These are phyloP conservation scores for Pichia sp. DNA, from an alignment of 1,139 yeast genomes.

Conservation along the genomic window DNA sequence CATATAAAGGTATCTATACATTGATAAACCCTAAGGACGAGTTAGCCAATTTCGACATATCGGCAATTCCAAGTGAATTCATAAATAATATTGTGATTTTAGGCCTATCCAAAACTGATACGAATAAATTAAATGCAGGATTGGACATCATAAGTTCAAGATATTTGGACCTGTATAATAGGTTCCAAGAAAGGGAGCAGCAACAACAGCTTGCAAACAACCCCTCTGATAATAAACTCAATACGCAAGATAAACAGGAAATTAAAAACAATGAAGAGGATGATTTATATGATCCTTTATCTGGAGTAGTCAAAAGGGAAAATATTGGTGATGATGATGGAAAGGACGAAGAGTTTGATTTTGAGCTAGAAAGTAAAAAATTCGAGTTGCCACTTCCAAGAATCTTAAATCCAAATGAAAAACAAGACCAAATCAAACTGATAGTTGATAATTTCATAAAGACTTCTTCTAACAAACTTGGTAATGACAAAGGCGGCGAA, in stretches of 20 bases:
- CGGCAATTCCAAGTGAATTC: slow-evolving; percentile 60
- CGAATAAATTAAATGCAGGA: slow-evolving; percentile 57
- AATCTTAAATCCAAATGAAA: slow-evolving; percentile 43
- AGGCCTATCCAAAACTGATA: slow-evolving; percentile 54
- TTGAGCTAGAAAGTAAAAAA: slow-evolving; percentile 39
- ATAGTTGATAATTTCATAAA: slow-evolving; percentile 54
- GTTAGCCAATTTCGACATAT: slow-evolving; percentile 59
- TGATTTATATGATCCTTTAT: slow-evolving; percentile 24
- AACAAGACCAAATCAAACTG: slow-evolving; percentile 48
- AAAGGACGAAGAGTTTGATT: slow-evolving; percentile 32
- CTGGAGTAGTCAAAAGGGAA: slow-evolving; percentile 13
- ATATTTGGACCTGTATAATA: slow-evolving; percentile 18
- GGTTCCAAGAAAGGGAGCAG: slow-evolving; percentile 5
- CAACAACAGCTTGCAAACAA: not conserved
- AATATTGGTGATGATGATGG: slow-evolving; percentile 14
- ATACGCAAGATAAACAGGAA: not conserved
- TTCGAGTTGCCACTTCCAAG: slow-evolving; percentile 60
- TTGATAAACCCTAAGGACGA: slow-evolving; percentile 61
- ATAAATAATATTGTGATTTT: slow-evolving; percentile 62
- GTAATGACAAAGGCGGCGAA: not conserved
- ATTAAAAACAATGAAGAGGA: slow-evolving; percentile 30
- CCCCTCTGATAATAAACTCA: not conserved
- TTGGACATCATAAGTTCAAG: slow-evolving; percentile 65
- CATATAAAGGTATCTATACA: slow-evolving; percentile 47
- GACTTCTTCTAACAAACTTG: slow-evolving; percentile 33